Conservation (phyloP, 2,329 filamentous ascomycete genomes). For the Exutisphaerella laricina region DNA sequence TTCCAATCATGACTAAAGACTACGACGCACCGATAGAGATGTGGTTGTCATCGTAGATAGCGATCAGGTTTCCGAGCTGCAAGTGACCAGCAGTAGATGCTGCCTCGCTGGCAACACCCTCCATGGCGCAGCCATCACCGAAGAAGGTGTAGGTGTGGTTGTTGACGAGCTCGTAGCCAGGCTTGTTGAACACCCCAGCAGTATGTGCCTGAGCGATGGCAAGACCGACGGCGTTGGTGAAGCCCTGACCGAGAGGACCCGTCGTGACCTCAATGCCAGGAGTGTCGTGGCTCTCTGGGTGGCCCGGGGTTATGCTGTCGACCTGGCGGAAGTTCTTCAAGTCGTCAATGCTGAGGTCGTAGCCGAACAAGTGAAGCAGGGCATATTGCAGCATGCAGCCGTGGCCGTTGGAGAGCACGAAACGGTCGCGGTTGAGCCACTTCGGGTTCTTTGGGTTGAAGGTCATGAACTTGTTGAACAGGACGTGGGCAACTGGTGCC, state of each 20-base stretch:
- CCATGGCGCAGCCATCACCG: constrained; percentile 97
- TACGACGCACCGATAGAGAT: constrained; percentile 65
- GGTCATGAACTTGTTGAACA: constrained; percentile 98
- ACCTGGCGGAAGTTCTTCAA: constrained; percentile 86
- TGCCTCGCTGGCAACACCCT: constrained; percentile 92
- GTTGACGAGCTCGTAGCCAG: constrained; percentile 81
- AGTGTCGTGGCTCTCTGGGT: constrained; percentile 95
- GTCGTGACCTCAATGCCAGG: constrained; percentile 97
- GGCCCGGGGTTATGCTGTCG: constrained; percentile 83
- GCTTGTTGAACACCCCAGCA: constrained; percentile 91
- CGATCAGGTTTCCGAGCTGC: constrained; percentile 95
- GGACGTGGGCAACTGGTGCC: constrained; percentile 92
- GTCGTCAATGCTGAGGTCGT: constrained; percentile 78
- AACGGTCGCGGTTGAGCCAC: constrained; percentile 96
- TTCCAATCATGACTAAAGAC: background rate
- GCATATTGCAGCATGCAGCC: constrained; percentile 99
- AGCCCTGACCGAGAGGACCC: constrained; percentile 93
- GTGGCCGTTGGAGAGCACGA: constrained; percentile 98
- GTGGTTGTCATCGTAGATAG: constrained; percentile 97
- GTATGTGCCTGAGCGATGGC: constrained; percentile 94
- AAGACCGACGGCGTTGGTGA: constrained; percentile 94
- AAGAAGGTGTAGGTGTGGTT: constrained; percentile 98
- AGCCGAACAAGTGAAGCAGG: constrained; percentile 94
- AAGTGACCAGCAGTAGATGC: constrained; percentile 89
- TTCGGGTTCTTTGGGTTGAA: constrained; percentile 99